These are phyloP conservation scores for Caryopteris hybrid DNA, from an alignment of 305 asterid species.

Conservation along the genomic window DNA sequence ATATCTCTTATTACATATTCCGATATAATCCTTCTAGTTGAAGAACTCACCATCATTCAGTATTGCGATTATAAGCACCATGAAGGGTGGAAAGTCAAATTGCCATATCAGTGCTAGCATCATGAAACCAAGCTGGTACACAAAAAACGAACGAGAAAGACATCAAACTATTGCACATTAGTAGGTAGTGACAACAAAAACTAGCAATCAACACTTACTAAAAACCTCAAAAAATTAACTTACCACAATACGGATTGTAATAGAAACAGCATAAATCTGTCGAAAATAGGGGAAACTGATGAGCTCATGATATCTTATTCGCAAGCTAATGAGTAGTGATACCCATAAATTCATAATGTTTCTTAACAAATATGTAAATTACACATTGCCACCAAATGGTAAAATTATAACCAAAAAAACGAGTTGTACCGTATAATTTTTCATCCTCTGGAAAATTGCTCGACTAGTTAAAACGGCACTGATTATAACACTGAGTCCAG, in stretches of 20 bases:
- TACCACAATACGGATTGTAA: conserved; percentile 99
- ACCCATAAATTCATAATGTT: too few species aligned
- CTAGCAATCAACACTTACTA: background rate
- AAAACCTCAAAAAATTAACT: conserved; percentile 14
- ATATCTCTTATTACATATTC: too few species aligned
- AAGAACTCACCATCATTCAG: conserved; percentile 98
- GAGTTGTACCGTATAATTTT: conserved; percentile 86
- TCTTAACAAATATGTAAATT: background rate
- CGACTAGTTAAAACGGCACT: conserved; percentile 98
- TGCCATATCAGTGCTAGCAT: conserved; percentile 89
- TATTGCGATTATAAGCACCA: conserved; percentile 99
- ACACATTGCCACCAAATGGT: too few species aligned
- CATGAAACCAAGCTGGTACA: conserved; percentile 94
- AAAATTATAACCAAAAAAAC: too few species aligned
- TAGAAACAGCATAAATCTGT: conserved; percentile 99
- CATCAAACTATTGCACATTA: background rate
- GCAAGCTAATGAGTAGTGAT: too few species aligned
- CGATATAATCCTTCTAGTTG: too few species aligned
- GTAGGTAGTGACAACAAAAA: too few species aligned
- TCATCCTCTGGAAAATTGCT: conserved; percentile 98
- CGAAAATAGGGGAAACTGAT: conserved; percentile 6
- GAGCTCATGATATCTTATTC: too few species aligned
- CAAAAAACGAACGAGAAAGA: background rate
- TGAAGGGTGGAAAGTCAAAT: conserved; percentile 97
- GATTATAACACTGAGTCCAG: conserved; percentile 96